Evolutionary conservation across 257 asterid species (phyloP).

Genomic region (Rhazya stricta): DNA sequence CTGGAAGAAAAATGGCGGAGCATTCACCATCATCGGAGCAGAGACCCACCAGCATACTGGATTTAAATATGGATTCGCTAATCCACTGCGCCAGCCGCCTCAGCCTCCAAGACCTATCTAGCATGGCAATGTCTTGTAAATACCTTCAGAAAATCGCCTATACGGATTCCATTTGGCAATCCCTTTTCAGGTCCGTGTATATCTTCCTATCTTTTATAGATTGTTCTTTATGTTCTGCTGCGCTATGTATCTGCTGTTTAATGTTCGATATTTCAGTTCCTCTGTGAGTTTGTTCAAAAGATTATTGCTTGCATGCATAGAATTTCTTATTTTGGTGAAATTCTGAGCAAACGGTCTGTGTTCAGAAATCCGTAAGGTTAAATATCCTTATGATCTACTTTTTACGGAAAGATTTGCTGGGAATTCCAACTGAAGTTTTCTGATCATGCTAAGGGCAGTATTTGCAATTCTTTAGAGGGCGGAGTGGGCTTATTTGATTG

Average conservation of each 20-base stretch:
- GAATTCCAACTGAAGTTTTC: neutral
- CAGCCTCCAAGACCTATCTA: conserved; percentile 50
- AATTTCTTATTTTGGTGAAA: too few species aligned
- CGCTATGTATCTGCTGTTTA: neutral
- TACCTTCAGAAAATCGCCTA: conserved; percentile 49
- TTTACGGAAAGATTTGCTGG: neutral
- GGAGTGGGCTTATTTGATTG: too few species aligned
- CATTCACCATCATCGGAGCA: conserved; percentile 27
- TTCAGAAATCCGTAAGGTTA: neutral
- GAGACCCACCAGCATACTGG: conserved; percentile 43
- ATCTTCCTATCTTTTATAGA: neutral
- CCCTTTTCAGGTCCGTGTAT: conserved; percentile 49
- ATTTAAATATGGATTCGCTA: conserved; percentile 54
- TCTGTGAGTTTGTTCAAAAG: neutral
- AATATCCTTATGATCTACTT: neutral
- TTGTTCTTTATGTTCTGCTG: neutral
- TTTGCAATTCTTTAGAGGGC: too few species aligned
- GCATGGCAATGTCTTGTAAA: conserved; percentile 61
- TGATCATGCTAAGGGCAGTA: neutral
- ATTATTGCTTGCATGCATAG: neutral
- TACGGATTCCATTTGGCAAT: conserved; percentile 68
- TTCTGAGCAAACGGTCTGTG: neutral
- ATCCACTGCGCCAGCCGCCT: conserved; percentile 51
- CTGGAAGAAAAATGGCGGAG: conserved; percentile 24
- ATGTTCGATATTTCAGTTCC: neutral